Evolutionary conservation across 352 stramenopile species (phyloP).

Genomic region (Phytophthora cryptogea): DNA sequence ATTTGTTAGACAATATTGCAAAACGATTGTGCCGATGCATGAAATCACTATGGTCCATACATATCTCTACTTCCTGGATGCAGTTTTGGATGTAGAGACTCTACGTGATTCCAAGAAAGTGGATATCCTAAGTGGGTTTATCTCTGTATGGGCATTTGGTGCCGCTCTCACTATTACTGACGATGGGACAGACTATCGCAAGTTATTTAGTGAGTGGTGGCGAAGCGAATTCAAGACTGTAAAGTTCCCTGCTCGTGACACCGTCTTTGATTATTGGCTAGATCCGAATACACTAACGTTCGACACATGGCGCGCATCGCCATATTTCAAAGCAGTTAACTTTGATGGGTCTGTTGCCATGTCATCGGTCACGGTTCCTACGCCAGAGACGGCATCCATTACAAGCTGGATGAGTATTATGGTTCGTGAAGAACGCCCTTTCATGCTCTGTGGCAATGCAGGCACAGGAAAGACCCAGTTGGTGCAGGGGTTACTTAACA

Average conservation of each 20-base stretch:
- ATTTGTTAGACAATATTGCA: slow-evolving; percentile 89
- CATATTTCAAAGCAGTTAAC: slow-evolving; percentile 87
- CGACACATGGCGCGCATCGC: slow-evolving; percentile 93
- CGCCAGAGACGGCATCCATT: slow-evolving; percentile 92
- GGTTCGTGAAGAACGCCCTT: slow-evolving; percentile 89
- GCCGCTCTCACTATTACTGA: slow-evolving; percentile 86
- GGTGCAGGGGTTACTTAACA: slow-evolving; percentile 83
- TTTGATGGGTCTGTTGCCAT: slow-evolving; percentile 80
- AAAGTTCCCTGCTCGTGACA: slow-evolving; percentile 93
- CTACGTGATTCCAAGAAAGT: slow-evolving; percentile 67
- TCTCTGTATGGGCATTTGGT: slow-evolving; percentile 94
- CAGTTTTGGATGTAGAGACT: slow-evolving; percentile 74
- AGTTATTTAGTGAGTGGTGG: slow-evolving; percentile 96
- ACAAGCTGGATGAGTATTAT: slow-evolving; percentile 95
- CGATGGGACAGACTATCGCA: slow-evolving; percentile 93
- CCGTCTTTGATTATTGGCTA: slow-evolving; percentile 97
- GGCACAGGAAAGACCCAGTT: slow-evolving; percentile 96
- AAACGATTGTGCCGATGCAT: slow-evolving; percentile 89
- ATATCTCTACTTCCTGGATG: slow-evolving; percentile 93
- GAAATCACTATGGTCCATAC: slow-evolving; percentile 92
- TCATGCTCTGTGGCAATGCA: slow-evolving; percentile 93
- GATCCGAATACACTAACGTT: slow-evolving; percentile 90
- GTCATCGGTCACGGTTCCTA: slow-evolving; percentile 91
- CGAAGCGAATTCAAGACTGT: slow-evolving; percentile 92
- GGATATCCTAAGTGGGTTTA: slow-evolving; percentile 91